phyloP scores from a whole-genome alignment of 352 stramenopile species.

The Phytopythium montanum region DNA sequence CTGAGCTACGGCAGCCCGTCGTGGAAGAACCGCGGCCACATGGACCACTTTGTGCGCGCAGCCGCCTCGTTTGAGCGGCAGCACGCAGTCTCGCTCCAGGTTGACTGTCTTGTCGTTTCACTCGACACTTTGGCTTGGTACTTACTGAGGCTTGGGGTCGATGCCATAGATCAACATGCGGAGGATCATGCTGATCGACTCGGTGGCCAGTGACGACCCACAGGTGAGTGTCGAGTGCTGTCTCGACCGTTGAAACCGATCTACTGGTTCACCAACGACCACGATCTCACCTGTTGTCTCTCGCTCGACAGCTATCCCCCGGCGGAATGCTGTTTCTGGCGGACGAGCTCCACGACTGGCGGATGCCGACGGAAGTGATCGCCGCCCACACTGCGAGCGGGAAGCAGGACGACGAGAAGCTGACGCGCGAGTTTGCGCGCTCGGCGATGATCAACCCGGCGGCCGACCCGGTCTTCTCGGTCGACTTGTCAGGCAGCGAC shows the following conservation, averaged over 20 bases:
- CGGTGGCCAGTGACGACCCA: background rate
- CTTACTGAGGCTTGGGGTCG: constrained; percentile 5
- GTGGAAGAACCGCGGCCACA: constrained; percentile 52
- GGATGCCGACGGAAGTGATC: constrained; percentile 43
- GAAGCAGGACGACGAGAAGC: background rate
- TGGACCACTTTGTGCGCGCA: constrained; percentile 54
- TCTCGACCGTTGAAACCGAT: background rate
- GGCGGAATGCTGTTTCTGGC: constrained; percentile 52
- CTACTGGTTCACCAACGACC: background rate
- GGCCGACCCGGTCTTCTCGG: constrained; percentile 12
- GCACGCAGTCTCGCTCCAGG: constrained; percentile 52
- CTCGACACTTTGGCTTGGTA: background rate
- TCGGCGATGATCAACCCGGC: constrained; percentile 18
- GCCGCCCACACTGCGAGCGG: constrained; percentile 15
- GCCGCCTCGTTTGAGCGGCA: constrained; percentile 47
- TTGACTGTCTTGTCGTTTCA: constrained; percentile 6
- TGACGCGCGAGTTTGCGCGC: constrained; percentile 8
- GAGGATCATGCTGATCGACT: constrained; percentile 36
- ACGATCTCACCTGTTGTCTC: background rate
- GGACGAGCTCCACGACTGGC: constrained; percentile 30
- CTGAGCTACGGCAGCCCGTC: constrained; percentile 43
- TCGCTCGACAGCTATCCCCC: background rate
- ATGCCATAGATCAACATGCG: constrained; percentile 35
- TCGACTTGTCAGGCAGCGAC: background rate
- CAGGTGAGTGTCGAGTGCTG: background rate